A percentile compares a stretch with the other conserved stretches of the same genome.
These are phyloP conservation scores for Citrus glauca DNA, from an alignment of 345 rosid genomes.

Conservation along the genomic window DNA sequence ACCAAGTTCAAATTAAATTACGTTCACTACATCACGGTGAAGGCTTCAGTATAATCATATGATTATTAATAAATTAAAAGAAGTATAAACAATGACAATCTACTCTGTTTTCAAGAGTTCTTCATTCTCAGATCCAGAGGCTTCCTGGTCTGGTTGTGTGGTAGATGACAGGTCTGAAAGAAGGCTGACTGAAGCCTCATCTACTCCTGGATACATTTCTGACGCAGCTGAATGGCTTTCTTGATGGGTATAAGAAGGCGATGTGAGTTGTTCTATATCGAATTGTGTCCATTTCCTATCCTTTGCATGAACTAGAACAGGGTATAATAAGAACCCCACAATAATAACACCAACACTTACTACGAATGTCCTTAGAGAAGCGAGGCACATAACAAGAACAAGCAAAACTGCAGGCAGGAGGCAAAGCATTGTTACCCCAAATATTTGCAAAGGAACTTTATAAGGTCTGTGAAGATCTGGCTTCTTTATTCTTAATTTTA, in stretches of 20 bases:
- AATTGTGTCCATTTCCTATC: constrained; percentile 50
- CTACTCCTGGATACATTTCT: constrained; percentile 31
- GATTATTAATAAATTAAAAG: background rate
- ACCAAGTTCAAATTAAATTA: background rate
- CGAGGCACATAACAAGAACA: constrained; percentile 77
- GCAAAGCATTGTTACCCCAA: constrained; percentile 62
- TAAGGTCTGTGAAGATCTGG: constrained; percentile 79
- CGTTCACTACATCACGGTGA: background rate
- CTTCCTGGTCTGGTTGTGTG: constrained; percentile 4
- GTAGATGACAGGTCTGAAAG: constrained; percentile 24
- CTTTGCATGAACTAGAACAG: constrained; percentile 44
- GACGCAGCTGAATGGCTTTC: constrained; percentile 18
- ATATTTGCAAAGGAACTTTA: constrained; percentile 59
- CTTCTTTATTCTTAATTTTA: constrained; percentile 65
- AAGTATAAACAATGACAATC: constrained; percentile 1
- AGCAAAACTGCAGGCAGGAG: constrained; percentile 68
- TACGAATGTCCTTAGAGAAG: constrained; percentile 56
- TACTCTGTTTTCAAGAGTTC: constrained; percentile 31
- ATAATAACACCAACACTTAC: constrained; percentile 53
- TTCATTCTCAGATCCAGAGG: constrained; percentile 14
- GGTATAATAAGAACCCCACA: constrained; percentile 60
- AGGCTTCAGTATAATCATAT: background rate
- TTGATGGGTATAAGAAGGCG: background rate
- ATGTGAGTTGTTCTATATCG: constrained; percentile 21
- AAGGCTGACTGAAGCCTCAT: constrained; percentile 49